These are phyloP conservation scores for Grosmannia clavigera DNA, from an alignment of 2,329 filamentous ascomycete genomes.

Conservation along the genomic window DNA sequence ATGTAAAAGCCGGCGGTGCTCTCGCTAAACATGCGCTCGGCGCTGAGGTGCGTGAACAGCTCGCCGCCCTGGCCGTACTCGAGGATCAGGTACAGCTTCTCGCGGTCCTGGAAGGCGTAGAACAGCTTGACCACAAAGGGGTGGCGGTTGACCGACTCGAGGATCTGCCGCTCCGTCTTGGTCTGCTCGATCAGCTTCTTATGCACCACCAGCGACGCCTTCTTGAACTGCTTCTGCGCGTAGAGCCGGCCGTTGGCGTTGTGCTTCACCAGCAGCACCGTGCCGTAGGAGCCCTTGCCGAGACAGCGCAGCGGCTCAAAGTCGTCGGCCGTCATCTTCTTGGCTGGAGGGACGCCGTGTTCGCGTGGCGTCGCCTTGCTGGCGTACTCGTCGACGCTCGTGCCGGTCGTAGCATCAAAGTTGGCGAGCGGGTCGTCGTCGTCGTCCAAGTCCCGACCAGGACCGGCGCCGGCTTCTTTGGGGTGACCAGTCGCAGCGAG, in stretches of 20 bases:
- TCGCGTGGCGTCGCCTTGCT: neutral
- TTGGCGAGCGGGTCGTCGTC: neutral
- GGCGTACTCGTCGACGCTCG: neutral
- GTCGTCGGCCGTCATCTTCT: conserved; percentile 86
- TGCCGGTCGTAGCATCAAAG: neutral
- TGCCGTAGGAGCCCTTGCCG: conserved; percentile 92
- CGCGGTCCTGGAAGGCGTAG: conserved; percentile 96
- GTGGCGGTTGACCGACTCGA: conserved; percentile 92
- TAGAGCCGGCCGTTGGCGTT: conserved; percentile 76
- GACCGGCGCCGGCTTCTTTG: neutral
- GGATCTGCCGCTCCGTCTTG: conserved; percentile 86
- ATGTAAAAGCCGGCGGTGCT: conserved; percentile 90
- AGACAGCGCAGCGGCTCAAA: conserved; percentile 86
- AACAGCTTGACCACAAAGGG: conserved; percentile 97
- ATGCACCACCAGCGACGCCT: conserved; percentile 87
- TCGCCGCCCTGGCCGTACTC: conserved; percentile 97
- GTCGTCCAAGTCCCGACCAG: neutral
- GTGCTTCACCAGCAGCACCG: conserved; percentile 87
- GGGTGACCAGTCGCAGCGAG: neutral
- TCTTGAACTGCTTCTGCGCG: conserved; percentile 97
- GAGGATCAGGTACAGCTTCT: conserved; percentile 93
- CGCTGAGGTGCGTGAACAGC: conserved; percentile 85
- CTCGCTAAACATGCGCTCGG: conserved; percentile 92
- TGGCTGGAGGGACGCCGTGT: conserved; percentile 23
- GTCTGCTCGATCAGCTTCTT: conserved; percentile 96